Evolutionary conservation across 768 basidiomycete genomes (phyloP), one percentile per base, ranked within the genome.

Genomic region (Naganishia kalamii): DNA sequence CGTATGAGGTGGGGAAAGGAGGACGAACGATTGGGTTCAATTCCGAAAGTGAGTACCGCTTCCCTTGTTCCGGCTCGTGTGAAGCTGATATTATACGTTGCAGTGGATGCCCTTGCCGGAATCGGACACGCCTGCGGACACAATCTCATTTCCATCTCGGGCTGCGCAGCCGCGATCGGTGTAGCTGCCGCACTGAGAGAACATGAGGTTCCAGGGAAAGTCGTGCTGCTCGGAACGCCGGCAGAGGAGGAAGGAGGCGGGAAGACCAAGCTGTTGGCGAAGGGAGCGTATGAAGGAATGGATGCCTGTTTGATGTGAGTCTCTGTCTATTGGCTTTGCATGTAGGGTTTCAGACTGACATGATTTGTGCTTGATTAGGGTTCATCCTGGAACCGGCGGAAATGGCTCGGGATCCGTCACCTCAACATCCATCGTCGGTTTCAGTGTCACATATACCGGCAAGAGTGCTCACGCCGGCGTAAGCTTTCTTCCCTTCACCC

Each of bases 21-120:
- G 70, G 70, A 23, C 60, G 50, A 46, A 57, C 62, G 30, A 66
- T 70, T 41, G 70, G 70, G 23, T 65, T 69, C 63, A 71, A 69
- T 54, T 60, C 50, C 11, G 69, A 69, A 41, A 63, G 62, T 63
- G 21, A 63, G 62, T 48, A 19, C 10, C 4, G 10, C 33, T 8
- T 25, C 6, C 13, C 29, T 32, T 19, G 23, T 25, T 17, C 15
- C 21, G 33, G 23, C 11, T 40, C 35, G 8, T 13, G 30, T n/a
- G n/a, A n/a, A n/a, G n/a, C n/a, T n/a, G n/a, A n/a, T n/a, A n/a
- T n/a, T n/a, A n/a, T n/a, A n/a, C n/a, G 30, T 40, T 8, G 13
- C 23, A 67, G 76, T 77, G 72, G 83, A 67, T 40, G 65, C 84
- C 5, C 77, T 84, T 23, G 83, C 83, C n/a, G 75, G 80, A 40